A percentile compares a stretch with the other conserved stretches of the same genome.
Conservation (phyloP, 139 green algal genomes). For the Closterium sp. region DNA sequence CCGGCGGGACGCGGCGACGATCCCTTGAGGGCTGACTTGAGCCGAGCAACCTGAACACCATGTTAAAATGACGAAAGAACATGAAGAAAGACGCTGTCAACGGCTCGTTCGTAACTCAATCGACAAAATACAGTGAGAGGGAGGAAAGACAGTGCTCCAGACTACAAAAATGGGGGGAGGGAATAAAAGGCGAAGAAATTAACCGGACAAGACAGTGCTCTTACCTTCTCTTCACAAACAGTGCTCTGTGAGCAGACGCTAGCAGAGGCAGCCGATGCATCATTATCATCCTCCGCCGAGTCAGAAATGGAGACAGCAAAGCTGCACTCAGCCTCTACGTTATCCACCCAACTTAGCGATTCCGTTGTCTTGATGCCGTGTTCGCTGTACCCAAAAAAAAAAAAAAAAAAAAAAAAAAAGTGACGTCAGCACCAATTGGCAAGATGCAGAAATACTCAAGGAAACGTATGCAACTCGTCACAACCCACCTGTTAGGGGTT, state of each 20-base stretch:
- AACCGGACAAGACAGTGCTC: too few species aligned
- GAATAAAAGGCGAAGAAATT: too few species aligned
- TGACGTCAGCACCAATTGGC: background rate
- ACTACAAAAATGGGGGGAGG: too few species aligned
- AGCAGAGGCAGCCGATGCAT: background rate
- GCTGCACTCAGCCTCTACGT: background rate
- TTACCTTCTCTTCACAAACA: too few species aligned
- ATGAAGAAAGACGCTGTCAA: too few species aligned
- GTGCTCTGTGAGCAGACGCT: background rate
- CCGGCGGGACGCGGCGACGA: slow-evolving; percentile 7
- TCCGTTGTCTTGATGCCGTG: background rate
- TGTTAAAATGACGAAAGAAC: too few species aligned
- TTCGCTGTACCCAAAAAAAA: background rate
- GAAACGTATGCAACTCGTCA: background rate
- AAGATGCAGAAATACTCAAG: background rate
- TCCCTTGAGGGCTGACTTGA: background rate
- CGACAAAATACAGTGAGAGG: too few species aligned
- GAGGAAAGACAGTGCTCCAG: too few species aligned
- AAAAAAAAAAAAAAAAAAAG: background rate
- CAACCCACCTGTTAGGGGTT: background rate
- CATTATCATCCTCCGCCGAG: background rate
- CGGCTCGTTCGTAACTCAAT: too few species aligned
- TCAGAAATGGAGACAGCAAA: background rate
- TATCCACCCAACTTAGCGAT: background rate
- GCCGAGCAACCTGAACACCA: background rate